These are phyloP conservation scores for Pseudozyma sp. DNA, from an alignment of 1,284 basidiomycete genomes.

Conservation along the genomic window DNA sequence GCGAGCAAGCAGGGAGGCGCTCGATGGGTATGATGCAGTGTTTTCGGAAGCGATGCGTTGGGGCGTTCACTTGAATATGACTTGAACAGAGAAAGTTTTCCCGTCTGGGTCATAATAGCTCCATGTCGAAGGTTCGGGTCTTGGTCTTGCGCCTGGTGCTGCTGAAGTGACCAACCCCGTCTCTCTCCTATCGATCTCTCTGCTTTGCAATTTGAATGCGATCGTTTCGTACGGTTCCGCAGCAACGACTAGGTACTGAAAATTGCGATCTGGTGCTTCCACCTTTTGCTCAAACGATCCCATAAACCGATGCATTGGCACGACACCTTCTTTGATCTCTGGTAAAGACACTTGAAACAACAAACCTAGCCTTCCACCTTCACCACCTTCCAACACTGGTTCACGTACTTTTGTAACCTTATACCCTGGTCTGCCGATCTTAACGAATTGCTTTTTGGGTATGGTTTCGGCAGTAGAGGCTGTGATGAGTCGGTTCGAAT, in stretches of 20 bases:
- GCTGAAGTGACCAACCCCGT: conserved; percentile 43
- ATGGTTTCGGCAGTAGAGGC: conserved; percentile 32
- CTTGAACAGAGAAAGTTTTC: conserved; percentile 63
- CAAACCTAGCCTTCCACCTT: conserved; percentile 77
- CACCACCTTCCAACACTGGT: conserved; percentile 45
- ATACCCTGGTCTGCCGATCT: conserved; percentile 96
- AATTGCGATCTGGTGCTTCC: conserved; percentile 92
- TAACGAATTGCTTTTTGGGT: conserved; percentile 77
- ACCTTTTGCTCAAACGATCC: conserved; percentile 97
- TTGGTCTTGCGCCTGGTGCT: conserved; percentile 42
- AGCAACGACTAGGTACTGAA: conserved; percentile 97
- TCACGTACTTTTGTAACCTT: conserved; percentile 89
- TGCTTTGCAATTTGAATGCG: conserved; percentile 96
- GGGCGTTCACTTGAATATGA: conserved; percentile 52
- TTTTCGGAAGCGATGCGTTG: background rate
- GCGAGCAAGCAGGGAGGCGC: too few relatives aligned
- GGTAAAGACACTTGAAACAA: conserved; percentile 97
- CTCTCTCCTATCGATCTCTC: conserved; percentile 82
- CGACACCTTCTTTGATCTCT: conserved; percentile 83
- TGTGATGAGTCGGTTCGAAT: conserved; percentile 74
- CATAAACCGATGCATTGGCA: conserved; percentile 93
- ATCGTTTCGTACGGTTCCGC: conserved; percentile 99
- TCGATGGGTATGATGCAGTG: conserved; percentile 5
- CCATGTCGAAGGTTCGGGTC: conserved; percentile 62
- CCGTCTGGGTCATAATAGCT: conserved; percentile 61